These are phyloP conservation scores for Cystofilobasidium capitatum DNA, from an alignment of 768 basidiomycete species.

Conservation along the genomic window DNA sequence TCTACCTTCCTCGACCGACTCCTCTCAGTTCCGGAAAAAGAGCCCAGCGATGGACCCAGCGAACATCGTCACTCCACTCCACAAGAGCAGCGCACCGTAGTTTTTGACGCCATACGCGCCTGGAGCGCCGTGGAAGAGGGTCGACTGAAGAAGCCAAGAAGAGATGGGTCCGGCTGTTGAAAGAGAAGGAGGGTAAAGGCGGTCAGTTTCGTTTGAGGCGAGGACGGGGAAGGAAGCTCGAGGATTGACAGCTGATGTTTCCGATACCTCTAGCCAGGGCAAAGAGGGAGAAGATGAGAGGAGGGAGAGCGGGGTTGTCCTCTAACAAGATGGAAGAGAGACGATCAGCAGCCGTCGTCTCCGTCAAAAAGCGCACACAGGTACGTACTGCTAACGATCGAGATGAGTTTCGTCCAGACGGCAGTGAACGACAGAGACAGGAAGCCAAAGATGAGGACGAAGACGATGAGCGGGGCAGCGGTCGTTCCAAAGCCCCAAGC, in stretches of 20 bases:
- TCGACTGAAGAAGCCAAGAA: background rate
- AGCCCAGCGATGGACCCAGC: background rate
- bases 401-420: conserved; percentile 34
- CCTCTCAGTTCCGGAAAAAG: background rate
- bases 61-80: background rate
- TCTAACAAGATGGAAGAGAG: conserved; percentile 21
- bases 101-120: background rate
- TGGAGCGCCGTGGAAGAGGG: background rate
- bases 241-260: no score
- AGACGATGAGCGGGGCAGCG: conserved; percentile 28
- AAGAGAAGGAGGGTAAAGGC: background rate
- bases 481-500: conserved; percentile 36
- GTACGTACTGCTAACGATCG: conserved; percentile 31
- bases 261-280: conserved; percentile 33
- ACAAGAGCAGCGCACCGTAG: background rate
- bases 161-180: background rate
- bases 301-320: conserved; percentile 31
- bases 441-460: conserved; percentile 32
- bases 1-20: no score
- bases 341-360: background rate
- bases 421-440: conserved; percentile 33
- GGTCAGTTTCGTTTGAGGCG: no score
- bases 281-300: conserved; percentile 33
- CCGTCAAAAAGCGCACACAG: background rate
- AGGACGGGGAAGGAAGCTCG: no score